A percentile compares a stretch with the other conserved stretches of the same genome.
phyloP scores from a whole-genome alignment of 2,329 filamentous ascomycete genomes.

The Penicillium olsonii region DNA sequence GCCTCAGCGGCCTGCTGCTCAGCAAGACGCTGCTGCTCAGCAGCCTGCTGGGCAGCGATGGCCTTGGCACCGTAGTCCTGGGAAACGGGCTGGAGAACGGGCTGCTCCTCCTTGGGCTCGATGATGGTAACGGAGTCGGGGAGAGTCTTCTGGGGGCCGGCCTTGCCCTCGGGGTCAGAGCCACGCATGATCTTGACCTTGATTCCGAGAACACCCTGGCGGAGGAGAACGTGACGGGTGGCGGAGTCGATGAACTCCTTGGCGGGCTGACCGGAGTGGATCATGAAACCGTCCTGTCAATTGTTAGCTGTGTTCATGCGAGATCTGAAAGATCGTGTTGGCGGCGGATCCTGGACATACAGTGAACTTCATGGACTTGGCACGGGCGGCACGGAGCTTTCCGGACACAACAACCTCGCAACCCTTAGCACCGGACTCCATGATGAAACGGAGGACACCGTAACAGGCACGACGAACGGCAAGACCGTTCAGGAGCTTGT shows the following conservation, averaged over 20 bases:
- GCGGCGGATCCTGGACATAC: too few relatives aligned
- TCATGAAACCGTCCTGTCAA: constrained; percentile 93
- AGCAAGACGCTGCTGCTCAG: constrained; percentile 58
- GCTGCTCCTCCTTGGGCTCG: constrained; percentile 99
- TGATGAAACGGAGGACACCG: constrained; percentile 99
- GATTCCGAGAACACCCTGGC: constrained; percentile 99
- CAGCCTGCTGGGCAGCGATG: constrained; percentile 59
- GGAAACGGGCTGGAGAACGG: constrained; percentile 90
- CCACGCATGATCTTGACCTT: constrained; percentile 99
- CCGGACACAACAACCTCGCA: constrained; percentile 99
- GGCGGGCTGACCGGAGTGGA: constrained; percentile 99
- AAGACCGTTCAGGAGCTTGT: constrained; percentile 99
- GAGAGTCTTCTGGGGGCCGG: constrained; percentile 93
- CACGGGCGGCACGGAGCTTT: constrained; percentile 97
- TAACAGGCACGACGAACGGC: constrained; percentile 99
- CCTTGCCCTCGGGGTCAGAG: constrained; percentile 98
- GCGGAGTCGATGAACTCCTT: constrained; percentile 99
- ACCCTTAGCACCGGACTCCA: constrained; percentile 99
- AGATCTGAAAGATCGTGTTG: not conserved
- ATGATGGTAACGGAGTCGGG: constrained; percentile 99
- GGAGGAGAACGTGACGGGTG: constrained; percentile 98
- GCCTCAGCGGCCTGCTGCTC: constrained; percentile 58
- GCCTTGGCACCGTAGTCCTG: constrained; percentile 99
- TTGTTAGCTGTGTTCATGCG: constrained; percentile 9
- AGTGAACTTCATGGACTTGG: constrained; percentile 99